phyloP scores from a whole-genome alignment of 768 basidiomycete genomes.

The Amanita molliuscula region DNA sequence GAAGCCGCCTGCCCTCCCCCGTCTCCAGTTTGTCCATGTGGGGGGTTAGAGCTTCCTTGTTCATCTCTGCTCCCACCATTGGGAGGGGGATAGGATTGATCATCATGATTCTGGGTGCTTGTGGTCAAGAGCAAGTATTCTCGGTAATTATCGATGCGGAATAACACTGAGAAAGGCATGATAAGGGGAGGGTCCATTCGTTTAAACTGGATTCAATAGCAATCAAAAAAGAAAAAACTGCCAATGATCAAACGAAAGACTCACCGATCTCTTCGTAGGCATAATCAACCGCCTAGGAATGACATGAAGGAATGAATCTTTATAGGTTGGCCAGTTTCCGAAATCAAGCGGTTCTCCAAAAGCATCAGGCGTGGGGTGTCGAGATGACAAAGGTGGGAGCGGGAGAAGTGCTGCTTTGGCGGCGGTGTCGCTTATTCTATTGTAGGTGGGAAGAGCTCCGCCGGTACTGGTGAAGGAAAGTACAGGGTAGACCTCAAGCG shows the following conservation, averaged over 20 bases:
- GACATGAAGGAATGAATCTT: background rate
- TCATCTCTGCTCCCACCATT: background rate
- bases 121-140: background rate
- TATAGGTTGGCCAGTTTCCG: background rate
- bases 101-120: background rate
- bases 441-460: background rate
- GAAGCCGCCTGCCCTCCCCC: background rate
- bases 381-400: background rate
- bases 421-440: background rate
- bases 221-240: constrained; percentile 6
- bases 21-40: no score
- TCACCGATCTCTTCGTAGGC: background rate
- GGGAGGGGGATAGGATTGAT: background rate
- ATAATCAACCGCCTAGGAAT: background rate
- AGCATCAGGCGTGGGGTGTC: background rate
- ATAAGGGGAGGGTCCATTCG: background rate
- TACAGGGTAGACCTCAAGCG: constrained; percentile 1
- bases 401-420: background rate
- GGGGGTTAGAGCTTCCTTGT: background rate
- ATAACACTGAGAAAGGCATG: background rate
- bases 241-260: constrained; percentile 4
- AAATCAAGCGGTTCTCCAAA: background rate
- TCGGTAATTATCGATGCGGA: background rate
- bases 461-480: background rate
- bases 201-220: constrained; percentile 8